Evolutionary conservation across 345 rosid species (phyloP), one percentile per base, ranked within the genome.

Genomic region (Tarenaya hassleriana): DNA sequence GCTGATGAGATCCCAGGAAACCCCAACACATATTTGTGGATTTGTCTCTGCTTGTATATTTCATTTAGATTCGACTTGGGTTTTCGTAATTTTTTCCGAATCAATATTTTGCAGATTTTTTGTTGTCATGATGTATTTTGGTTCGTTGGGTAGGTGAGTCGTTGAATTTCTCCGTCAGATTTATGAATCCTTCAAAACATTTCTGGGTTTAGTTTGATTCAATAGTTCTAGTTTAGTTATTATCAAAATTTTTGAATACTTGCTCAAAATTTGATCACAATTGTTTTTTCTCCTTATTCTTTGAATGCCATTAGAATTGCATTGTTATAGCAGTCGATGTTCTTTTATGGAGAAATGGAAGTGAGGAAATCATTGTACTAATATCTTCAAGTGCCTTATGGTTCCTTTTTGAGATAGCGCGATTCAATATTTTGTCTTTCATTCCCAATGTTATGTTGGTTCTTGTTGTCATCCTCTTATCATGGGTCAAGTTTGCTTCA

Each of bases 401-500:
- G 95, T 46, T 69, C 55, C 71, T 77, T 11, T 79, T 79, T 42
- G 90, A 85, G 67, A 62, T 56, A 60, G 80, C 60, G 20, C 84
- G 83, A 41, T 79, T 81, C 62, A 82, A 69, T 74, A 24, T 72
- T 32, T 46, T 79, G 52, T 68, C 84, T 7, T 79, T 77, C 50
- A 64, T 73, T 32, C 70, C 84, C 12, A 79, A 82, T 55, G 86
- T 74, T 7, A 57, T 82, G 55, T 66, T 79, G 62, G 73, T 75
- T 32, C 84, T 85, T 16, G 73, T 77, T 11, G 60, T 61, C 3
- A 73, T 77, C 55, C 84, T 85, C 70, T 85, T 82, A 67, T 49
- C 77, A 16, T 82, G 95, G 95, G 90, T 83, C 12, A 85, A 82
- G 73, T 85, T 89, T 55, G 95, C 95, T 69, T 64, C 75, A 21